Conservation (phyloP, 73 alveolate species). For the Uronychia setigera region DNA sequence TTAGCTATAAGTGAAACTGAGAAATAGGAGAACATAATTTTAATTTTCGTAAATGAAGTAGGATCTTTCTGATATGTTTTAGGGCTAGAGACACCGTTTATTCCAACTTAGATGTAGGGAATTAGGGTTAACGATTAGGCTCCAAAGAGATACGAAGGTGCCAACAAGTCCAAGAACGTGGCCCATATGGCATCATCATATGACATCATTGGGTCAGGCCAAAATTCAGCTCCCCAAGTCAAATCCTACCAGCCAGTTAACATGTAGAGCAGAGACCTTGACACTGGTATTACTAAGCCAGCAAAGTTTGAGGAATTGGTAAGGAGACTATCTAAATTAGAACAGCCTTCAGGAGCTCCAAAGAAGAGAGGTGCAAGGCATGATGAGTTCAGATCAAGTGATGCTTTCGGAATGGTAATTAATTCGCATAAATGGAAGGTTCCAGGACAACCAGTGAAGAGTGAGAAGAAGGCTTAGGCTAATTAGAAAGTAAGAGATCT, state of each 20-base stretch:
- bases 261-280: slow-evolving; percentile 3
- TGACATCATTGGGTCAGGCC: neutral
- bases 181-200: neutral
- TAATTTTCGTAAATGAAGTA: no score
- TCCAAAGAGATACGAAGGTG: neutral
- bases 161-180: neutral
- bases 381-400: slow-evolving; percentile 1
- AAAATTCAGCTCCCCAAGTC: neutral
- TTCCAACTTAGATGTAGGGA: no score
- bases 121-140: no score
- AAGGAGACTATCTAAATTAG: neutral
- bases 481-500: neutral
- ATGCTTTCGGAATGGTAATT: neutral
- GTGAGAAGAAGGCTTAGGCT: neutral
- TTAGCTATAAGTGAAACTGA: no score
- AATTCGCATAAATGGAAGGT: neutral
- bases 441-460: neutral
- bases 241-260: neutral
- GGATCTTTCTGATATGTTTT: no score
- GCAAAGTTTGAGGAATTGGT: neutral
- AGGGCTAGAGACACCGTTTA: no score
- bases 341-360: neutral
- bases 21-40: no score
- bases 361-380: neutral
- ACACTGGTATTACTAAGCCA: neutral